Evolutionary conservation across 208 protist genomes (phyloP).

Genomic region (Novymonas esmeraldas): DNA sequence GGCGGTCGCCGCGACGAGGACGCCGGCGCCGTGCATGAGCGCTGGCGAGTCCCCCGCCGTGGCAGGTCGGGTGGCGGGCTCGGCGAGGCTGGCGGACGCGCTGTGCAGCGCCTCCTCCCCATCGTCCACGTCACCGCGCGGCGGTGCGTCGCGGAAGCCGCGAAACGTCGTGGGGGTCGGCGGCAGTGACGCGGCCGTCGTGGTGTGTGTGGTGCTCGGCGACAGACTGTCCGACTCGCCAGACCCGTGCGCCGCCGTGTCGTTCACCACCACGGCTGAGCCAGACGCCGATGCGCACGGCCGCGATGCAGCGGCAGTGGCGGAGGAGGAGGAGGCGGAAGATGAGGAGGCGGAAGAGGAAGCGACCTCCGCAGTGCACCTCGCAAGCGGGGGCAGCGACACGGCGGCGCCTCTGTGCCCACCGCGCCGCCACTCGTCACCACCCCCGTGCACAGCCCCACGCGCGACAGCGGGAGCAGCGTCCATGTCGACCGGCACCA

Average conservation of each 20-base stretch:
- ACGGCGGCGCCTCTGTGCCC: no score
- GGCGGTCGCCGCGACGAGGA: conserved; percentile 1
- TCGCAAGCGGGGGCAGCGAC: no score
- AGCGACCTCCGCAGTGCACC: no score
- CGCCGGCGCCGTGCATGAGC: neutral
- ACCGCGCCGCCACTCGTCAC: no score
- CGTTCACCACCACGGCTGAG: neutral
- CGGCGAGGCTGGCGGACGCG: neutral
- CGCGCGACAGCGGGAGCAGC: neutral
- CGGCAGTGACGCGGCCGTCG: conserved; percentile 5
- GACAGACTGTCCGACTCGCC: neutral
- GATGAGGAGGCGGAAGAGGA: neutral
- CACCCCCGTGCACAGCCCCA: no score
- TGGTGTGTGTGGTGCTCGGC: conserved; percentile 1
- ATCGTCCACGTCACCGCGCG: neutral
- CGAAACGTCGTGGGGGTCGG: conserved; percentile 13
- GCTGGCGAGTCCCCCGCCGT: no score
- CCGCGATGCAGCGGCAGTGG: neutral
- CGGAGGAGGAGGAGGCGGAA: neutral
- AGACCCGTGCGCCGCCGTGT: neutral
- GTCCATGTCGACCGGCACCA: neutral
- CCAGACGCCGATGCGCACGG: neutral
- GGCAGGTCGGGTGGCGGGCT: neutral
- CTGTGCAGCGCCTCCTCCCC: neutral
- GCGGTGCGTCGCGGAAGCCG: neutral